Evolutionary conservation across 352 stramenopile genomes (phyloP).

Genomic region (Phytophthora constricta): DNA sequence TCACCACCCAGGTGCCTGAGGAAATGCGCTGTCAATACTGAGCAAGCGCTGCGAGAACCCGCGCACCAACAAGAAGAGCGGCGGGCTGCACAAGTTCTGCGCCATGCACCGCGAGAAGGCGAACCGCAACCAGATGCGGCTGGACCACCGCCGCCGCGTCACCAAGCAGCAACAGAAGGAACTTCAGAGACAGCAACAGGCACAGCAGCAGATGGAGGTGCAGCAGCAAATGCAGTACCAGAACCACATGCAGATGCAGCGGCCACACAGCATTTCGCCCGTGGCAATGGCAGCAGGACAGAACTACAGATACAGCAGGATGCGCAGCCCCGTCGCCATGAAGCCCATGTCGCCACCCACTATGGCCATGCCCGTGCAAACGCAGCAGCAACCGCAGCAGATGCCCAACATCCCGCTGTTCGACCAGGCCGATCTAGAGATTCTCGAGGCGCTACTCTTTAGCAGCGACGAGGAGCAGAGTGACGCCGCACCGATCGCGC

Average conservation of each 20-base stretch:
- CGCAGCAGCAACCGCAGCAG: constrained; percentile 19
- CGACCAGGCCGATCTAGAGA: constrained; percentile 53
- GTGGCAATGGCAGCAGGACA: constrained; percentile 38
- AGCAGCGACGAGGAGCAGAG: constrained; percentile 58
- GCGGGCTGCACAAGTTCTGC: constrained; percentile 77
- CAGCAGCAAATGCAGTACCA: constrained; percentile 46
- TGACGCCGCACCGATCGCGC: constrained; percentile 19
- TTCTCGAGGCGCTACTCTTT: constrained; percentile 62
- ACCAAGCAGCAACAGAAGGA: constrained; percentile 60
- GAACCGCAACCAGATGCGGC: constrained; percentile 78
- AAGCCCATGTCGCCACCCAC: constrained; percentile 36
- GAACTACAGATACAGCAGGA: constrained; percentile 35
- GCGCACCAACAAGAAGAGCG: constrained; percentile 70
- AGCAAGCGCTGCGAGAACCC: constrained; percentile 70
- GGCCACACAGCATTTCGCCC: constrained; percentile 21
- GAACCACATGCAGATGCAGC: constrained; percentile 16
- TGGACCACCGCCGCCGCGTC: constrained; percentile 64
- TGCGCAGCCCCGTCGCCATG: constrained; percentile 7
- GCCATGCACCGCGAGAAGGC: constrained; percentile 73
- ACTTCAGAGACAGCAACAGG: constrained; percentile 45
- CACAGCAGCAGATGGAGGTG: constrained; percentile 30
- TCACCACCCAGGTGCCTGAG: constrained; percentile 37
- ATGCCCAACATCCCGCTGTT: constrained; percentile 41
- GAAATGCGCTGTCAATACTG: constrained; percentile 68
- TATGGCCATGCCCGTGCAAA: constrained; percentile 33